These are phyloP conservation scores for Saxophila tyrrhenica DNA, from an alignment of 495 filamentous ascomycete genomes.

Conservation along the genomic window DNA sequence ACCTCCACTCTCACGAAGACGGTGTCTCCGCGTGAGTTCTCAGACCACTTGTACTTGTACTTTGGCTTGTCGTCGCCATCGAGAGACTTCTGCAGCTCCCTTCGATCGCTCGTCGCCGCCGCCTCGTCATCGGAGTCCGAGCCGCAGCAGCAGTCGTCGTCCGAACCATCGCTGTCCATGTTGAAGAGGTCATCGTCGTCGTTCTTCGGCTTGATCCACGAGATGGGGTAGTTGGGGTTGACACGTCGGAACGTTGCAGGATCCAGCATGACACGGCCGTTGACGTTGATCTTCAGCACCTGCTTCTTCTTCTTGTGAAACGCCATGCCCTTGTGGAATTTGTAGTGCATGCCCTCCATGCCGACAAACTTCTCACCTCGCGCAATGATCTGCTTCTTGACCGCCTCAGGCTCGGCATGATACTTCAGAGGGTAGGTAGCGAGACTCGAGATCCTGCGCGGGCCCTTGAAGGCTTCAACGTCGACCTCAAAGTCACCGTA, in stretches of 20 bases:
- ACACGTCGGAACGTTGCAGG: constrained; percentile 75
- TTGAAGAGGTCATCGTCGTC: constrained; percentile 45
- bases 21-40: constrained; percentile 50
- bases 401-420: constrained; percentile 58
- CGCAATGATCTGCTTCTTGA: constrained; percentile 60
- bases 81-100: not conserved
- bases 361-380: constrained; percentile 78
- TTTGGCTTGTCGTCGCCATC: constrained; percentile 37
- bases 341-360: constrained; percentile 75
- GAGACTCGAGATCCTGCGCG: constrained; percentile 70
- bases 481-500: constrained; percentile 60
- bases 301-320: constrained; percentile 74
- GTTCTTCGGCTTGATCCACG: constrained; percentile 64
- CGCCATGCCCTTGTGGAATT: constrained; percentile 69
- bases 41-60: constrained; percentile 49
- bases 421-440: constrained; percentile 71
- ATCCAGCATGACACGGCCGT: constrained; percentile 86
- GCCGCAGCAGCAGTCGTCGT: constrained; percentile 2
- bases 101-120: constrained; percentile 6
- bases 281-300: constrained; percentile 78
- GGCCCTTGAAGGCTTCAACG: constrained; percentile 70
- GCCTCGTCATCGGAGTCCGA: constrained; percentile 13
- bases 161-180: constrained; percentile 23
- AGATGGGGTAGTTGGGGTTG: constrained; percentile 81
- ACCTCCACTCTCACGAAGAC: constrained; percentile 50